Base-by-base conservation (phyloP, 1,139 yeast genomes). In the Komagataea norvegica region DNA sequence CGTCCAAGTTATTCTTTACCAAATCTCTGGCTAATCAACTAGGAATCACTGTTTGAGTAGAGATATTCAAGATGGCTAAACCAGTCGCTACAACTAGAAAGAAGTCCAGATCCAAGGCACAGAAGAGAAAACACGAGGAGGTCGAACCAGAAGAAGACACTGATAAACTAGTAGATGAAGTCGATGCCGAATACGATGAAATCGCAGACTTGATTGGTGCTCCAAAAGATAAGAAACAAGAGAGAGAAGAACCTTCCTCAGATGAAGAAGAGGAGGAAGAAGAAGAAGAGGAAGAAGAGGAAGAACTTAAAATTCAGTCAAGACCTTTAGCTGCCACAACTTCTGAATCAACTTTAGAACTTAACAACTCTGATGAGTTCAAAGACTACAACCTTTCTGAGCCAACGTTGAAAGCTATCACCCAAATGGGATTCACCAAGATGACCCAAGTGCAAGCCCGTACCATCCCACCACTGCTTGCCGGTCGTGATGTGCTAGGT, bases 381-480 rank as follows among this genome's bases (percentile, higher is more conserved):
- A 59, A 68, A 3, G 79, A 74, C 30, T 74, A 89, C 44, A 74
- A 74, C n/a, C 71, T 89, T 30, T 85, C 95, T 6, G 81, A 72
- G 41, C 91, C 87, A 38, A 88, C 96, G 5, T 58, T 79, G 56
- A 76, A 78, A 55, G 93, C 95, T 24, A 80, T 89, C 46, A 67
- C 68, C 31, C 80, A 77, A 30, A 84, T 91, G 95, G 96, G 96
- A 1, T 89, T 89, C 65, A 69, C 75, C 15, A 81, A 70, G 42
- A 86, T 89, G 96, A 91, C 98, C 6, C 76, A 81, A 43, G 96
- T 89, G 11, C 98, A 89, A 64, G 84, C 94, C 25, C 79, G 88
- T 61, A 87, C 97, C 13, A 89, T 89, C 42, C 97, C 97, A 8
- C 96, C 97, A 13, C 69, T 91, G 48, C 68, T 89, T 51, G 96